A percentile compares a stretch with the other conserved stretches of the same genome.
These are phyloP conservation scores for Citrus trifoliata DNA, from an alignment of 345 rosid genomes.

Conservation along the genomic window DNA sequence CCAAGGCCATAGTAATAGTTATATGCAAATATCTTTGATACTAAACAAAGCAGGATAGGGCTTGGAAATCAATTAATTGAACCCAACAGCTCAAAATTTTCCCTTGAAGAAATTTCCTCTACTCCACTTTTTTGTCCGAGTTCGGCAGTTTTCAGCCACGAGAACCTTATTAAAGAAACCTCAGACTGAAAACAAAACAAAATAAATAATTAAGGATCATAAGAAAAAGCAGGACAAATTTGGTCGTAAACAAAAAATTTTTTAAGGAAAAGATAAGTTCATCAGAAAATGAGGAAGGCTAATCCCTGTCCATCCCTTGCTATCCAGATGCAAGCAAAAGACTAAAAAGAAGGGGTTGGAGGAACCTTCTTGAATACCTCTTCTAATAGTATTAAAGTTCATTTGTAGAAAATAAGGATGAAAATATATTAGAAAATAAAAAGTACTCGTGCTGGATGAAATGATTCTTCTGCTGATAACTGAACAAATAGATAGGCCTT, in stretches of 20 bases:
- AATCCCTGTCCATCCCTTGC: background rate
- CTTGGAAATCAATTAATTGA: background rate
- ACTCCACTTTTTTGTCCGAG: background rate
- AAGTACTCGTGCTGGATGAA: background rate
- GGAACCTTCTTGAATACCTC: background rate
- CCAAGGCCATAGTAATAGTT: conserved; percentile 37
- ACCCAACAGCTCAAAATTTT: background rate
- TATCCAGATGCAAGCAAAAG: background rate
- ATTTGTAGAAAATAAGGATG: background rate
- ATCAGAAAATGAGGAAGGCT: background rate
- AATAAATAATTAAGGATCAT: background rate
- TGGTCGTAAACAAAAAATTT: background rate
- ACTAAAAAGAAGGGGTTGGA: background rate
- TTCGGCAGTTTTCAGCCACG: background rate
- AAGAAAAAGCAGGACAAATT: background rate
- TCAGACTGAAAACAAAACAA: background rate
- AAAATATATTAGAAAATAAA: background rate
- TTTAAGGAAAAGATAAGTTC: background rate
- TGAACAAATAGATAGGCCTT: background rate
- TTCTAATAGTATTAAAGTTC: background rate
- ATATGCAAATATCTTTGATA: background rate
- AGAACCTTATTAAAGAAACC: background rate
- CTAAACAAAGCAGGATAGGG: background rate
- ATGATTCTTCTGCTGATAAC: background rate
- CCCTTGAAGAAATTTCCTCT: background rate